Evolutionary conservation across 495 filamentous ascomycete species (phyloP).

Genomic region (Neurospora sp.): DNA sequence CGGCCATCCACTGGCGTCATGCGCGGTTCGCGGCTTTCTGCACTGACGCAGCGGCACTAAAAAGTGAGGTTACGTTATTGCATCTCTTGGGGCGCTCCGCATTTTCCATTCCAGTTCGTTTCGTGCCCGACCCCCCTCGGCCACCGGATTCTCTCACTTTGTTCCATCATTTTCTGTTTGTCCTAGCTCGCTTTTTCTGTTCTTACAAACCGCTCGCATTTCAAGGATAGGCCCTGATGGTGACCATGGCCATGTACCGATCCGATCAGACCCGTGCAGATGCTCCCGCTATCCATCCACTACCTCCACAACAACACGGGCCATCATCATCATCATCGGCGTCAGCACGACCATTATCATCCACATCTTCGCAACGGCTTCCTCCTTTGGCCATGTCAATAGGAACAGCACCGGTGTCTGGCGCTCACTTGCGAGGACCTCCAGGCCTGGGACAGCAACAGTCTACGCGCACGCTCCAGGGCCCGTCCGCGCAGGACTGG

Average conservation of each 20-base stretch:
- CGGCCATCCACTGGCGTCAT: neutral
- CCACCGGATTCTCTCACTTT: neutral
- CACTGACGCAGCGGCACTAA: neutral
- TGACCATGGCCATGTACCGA: constrained; percentile 12
- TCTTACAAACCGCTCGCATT: neutral
- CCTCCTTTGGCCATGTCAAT: neutral
- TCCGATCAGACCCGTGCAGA: constrained; percentile 25
- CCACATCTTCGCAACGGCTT: neutral
- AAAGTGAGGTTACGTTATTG: neutral
- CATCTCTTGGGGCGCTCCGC: neutral
- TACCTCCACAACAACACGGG: neutral
- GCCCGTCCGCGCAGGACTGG: constrained; percentile 23
- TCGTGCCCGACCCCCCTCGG: neutral
- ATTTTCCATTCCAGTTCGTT: neutral
- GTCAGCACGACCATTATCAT: neutral
- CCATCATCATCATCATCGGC: neutral
- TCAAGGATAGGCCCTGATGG: neutral
- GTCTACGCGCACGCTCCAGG: constrained; percentile 22
- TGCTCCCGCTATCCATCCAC: constrained; percentile 8
- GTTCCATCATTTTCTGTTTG: neutral
- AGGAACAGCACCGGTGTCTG: neutral
- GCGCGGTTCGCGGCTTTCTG: neutral
- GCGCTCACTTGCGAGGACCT: neutral
- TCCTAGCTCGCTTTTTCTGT: neutral
- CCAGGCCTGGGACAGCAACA: constrained; percentile 5